Evolutionary conservation across 2,329 filamentous ascomycete species (phyloP), one percentile per base, ranked within the genome.

Genomic region (Arthrobotrys pseudoclavata): DNA sequence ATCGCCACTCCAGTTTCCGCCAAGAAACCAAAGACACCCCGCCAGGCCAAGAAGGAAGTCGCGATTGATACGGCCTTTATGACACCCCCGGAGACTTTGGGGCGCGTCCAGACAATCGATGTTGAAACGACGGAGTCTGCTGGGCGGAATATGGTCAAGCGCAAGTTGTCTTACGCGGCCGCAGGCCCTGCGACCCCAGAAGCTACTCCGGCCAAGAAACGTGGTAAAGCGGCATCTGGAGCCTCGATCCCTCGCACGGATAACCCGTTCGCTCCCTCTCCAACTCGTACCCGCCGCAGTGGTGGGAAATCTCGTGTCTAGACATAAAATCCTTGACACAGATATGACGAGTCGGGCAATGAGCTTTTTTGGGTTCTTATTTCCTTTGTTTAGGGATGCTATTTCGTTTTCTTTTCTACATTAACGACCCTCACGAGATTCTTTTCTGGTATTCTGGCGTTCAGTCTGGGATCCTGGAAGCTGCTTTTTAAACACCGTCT

Each of bases 201-300:
- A 45, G 74, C 74, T 5, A 77, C 74, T 15, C 74, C 74, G 22
- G 74, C 74, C 31, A 77, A 77, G 22, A 77, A 77, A 57, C 74
- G 74, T 22, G 52, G 40, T 22, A 77, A 77, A 20, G 42, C 34
- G 5, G 61, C 24, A 4, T 31, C 60, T 22, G 74, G 74, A 1
- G 18, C 62, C 13, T 34, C 42, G 2, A 48, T 57, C 15, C 37
- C 74, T 18, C 67, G 61, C 9, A 48, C 66, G 4, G 74, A 77
- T 3, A 60, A 77, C 24, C 52, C 70, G 10, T 76, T 76, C 31
- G 61, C 20, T 12, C 26, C 71, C 1, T 62, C 53, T 2, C 26
- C 55, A 24, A 26, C 71, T 57, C 74, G 74, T n/a, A 50, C 66
- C 37, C 72, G 72, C 20, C 72, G 72, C 50, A 29, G 12, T 15